Conservation (phyloP, 1,139 yeast genomes). For the Sugiyamaella pinicola region DNA sequence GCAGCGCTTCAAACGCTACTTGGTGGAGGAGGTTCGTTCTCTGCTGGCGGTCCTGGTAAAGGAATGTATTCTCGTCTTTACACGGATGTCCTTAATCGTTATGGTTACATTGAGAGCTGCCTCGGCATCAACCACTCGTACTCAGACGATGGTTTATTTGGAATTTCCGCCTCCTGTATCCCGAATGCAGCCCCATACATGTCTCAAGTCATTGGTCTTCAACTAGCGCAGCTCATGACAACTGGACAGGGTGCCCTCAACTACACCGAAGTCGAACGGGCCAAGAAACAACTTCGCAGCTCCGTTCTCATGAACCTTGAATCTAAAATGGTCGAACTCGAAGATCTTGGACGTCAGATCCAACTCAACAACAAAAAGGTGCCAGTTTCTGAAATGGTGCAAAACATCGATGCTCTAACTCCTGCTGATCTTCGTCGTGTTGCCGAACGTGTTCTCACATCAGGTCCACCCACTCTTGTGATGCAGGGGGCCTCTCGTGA, state of each 20-base stretch:
- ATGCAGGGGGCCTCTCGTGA: conserved; percentile 82
- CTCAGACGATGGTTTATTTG: conserved; percentile 88
- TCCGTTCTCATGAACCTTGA: conserved; percentile 91
- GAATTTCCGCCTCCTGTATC: conserved; percentile 79
- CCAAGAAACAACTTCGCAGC: conserved; percentile 90
- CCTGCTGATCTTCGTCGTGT: conserved; percentile 69
- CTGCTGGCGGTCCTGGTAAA: conserved; percentile 99
- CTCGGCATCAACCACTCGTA: conserved; percentile 87
- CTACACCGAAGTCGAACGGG: conserved; percentile 69
- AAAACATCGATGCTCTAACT: conserved; percentile 67
- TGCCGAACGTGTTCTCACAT: conserved; percentile 76
- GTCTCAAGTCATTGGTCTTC: conserved; percentile 79
- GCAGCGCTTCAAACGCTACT: conserved; percentile 88
- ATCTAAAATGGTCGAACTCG: conserved; percentile 85
- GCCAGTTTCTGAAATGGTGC: conserved; percentile 82
- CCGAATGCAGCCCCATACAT: conserved; percentile 85
- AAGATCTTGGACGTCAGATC: conserved; percentile 93
- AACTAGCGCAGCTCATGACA: conserved; percentile 65
- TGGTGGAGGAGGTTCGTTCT: conserved; percentile 98
- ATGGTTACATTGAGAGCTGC: conserved; percentile 89
- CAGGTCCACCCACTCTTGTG: conserved; percentile 76
- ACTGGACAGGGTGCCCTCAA: conserved; percentile 59
- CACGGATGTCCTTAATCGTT: conserved; percentile 87
- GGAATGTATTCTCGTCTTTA: conserved; percentile 97
- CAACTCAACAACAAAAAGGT: conserved; percentile 79